Conservation (phyloP, 1,139 yeast genomes). For the Geotrichum histeridarum region DNA sequence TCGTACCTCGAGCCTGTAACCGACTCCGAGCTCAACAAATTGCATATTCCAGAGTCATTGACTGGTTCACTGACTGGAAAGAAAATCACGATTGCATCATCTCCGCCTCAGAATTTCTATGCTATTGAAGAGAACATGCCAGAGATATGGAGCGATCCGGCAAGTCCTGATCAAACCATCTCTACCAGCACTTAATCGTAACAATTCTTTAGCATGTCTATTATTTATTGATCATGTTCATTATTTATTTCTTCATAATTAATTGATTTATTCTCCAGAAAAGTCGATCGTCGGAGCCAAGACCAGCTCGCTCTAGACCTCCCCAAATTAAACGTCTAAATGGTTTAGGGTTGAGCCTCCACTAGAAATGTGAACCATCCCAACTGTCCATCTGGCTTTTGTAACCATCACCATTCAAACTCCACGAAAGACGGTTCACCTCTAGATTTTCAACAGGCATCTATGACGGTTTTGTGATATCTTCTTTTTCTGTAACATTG, state of each 20-base stretch:
- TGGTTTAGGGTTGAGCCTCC: neutral
- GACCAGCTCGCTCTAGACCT: too few species aligned
- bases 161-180: neutral
- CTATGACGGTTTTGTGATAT: too few species aligned
- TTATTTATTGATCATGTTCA: neutral
- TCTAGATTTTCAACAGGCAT: too few species aligned
- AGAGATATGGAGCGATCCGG: neutral
- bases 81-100: neutral
- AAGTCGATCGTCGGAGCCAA: too few species aligned
- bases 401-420: neutral
- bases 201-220: neutral
- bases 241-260: too few species aligned
- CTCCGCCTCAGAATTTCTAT: conserved; percentile 1
- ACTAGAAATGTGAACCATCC: neutral
- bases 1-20: neutral
- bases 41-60: too few species aligned
- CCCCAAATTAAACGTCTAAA: too few species aligned
- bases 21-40: neutral
- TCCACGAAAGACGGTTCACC: too few species aligned
- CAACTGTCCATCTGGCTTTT: neutral
- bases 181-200: too few species aligned
- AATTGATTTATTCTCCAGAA: too few species aligned
- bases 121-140: neutral
- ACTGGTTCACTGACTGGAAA: too few species aligned
- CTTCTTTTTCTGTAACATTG: neutral